phyloP scores from a whole-genome alignment of 176 grass and related monocot genomes.

The Pharus latifolius region DNA sequence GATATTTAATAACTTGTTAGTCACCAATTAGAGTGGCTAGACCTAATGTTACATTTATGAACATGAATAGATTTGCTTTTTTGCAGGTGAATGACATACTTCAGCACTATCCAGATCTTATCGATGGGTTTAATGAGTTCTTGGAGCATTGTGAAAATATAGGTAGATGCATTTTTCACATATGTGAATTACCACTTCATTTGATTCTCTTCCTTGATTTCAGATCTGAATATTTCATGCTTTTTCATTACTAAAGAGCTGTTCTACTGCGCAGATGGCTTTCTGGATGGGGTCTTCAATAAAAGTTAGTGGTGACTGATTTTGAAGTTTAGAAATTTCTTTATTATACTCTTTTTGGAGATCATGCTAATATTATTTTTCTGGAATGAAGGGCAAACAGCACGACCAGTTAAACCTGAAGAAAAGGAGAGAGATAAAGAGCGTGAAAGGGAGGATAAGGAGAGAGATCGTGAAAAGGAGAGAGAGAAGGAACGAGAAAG shows the following conservation, averaged over 20 bases:
- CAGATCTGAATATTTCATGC: background rate
- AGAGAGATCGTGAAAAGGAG: slow-evolving; percentile 43
- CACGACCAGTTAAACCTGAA: slow-evolving; percentile 17
- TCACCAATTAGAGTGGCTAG: background rate
- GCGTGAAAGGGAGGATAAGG: slow-evolving; percentile 40
- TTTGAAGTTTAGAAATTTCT: background rate
- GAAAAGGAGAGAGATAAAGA: slow-evolving; percentile 60
- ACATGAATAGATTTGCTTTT: background rate
- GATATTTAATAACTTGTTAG: background rate
- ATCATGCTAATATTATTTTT: background rate
- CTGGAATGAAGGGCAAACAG: slow-evolving; percentile 42
- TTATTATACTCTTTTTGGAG: background rate
- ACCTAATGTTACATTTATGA: slow-evolving; percentile 1
- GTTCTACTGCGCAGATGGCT: slow-evolving; percentile 59
- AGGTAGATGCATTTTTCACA: slow-evolving; percentile 28
- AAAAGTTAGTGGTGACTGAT: slow-evolving; percentile 35
- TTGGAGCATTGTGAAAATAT: slow-evolving; percentile 69
- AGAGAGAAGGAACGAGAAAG: slow-evolving; percentile 42
- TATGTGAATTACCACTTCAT: background rate
- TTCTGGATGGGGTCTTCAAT: slow-evolving; percentile 61
- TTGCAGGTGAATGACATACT: slow-evolving; percentile 63
- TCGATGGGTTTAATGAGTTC: slow-evolving; percentile 63
- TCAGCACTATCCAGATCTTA: slow-evolving; percentile 55
- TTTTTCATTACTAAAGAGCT: slow-evolving; percentile 14
- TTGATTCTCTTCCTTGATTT: slow-evolving; percentile 1